Evolutionary conservation across 371 early-diverging fungal species (phyloP).

Genomic region (Mortierella sp.): DNA sequence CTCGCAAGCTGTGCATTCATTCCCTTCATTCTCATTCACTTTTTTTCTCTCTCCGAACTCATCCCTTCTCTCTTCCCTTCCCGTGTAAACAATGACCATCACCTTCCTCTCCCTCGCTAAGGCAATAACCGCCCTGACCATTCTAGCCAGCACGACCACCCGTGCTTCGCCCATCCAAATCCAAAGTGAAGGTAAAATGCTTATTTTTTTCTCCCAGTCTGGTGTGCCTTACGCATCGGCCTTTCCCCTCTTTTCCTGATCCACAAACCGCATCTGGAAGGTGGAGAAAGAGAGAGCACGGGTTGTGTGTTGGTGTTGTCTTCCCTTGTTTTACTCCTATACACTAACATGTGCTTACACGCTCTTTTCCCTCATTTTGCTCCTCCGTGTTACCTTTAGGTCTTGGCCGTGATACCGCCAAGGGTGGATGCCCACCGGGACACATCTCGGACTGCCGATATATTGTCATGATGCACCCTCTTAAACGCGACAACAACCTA

Average conservation of each 20-base stretch:
- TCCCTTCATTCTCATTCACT: not conserved
- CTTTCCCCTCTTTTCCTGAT: no score
- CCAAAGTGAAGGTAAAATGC: not conserved
- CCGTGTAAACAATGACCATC: not conserved
- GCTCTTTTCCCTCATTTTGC: not conserved
- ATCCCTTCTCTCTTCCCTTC: not conserved
- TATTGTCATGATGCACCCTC: constrained; percentile 50
- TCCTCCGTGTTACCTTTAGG: not conserved
- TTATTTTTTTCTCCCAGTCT: not conserved
- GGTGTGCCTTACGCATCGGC: no score
- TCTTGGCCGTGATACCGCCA: not conserved
- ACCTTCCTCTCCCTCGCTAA: not conserved
- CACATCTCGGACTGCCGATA: constrained; percentile 49
- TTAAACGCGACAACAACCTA: not conserved
- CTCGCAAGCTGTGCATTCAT: not conserved
- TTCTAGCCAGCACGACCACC: not conserved
- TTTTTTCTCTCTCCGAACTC: no score
- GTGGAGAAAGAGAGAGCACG: no score
- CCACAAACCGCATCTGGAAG: no score
- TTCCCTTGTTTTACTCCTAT: not conserved
- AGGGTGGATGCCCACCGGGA: constrained; percentile 26
- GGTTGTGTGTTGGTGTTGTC: not conserved
- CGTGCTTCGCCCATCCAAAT: not conserved
- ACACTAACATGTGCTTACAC: not conserved
- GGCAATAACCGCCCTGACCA: not conserved